Base-by-base conservation (phyloP, 495 filamentous ascomycete species). In the Xylaria castorea region DNA sequence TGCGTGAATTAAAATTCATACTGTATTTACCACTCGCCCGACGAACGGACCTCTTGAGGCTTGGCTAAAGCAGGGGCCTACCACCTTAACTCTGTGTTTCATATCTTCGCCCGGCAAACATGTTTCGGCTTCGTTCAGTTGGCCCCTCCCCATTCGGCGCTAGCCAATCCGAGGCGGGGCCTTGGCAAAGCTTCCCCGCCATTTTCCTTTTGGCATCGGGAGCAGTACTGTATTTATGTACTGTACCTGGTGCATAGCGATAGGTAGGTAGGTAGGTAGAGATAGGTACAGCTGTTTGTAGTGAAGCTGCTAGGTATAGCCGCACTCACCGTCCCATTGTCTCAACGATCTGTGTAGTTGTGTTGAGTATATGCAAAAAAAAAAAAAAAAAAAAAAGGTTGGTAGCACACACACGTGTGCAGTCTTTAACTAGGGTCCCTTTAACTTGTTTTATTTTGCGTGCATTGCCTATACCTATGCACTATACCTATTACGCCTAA, bases 401-500 rank as follows among this genome's bases (percentile, higher is more conserved):
- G 50, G 22, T 30, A 36, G 18, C 11, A 36, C 55, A 32, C 16
- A 34, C 30, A 16, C 55, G 20, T 60, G 7, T 60, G 14, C n/a
- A n/a, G n/a, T n/a, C n/a, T n/a, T n/a, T n/a, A n/a, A 42, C 38
- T 42, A 42, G 38, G 38, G 38, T 42, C 38, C 38, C 14, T 1
- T 12, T 42, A 36, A 36, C 34, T 36, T 36, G 8, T 36, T 5
- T n/a, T n/a, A n/a, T n/a, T n/a, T n/a, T n/a, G 53, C 34, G 12
- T 57, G 53, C 53, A 32, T 32, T 0, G 22, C 12, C 27, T 5
- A 0, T 20, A 57, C 25, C 16, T 57, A 14, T n/a, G 57, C 32
- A 57, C 58, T 61, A 61, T 20, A 40, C 58, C 58, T 61, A 38
- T 61, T 38, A 38, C 9, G 58, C 32, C 58, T 38, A 61, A 61